Base-by-base conservation (phyloP, 2,329 filamentous ascomycete genomes). In the Dendryphion nanum region DNA sequence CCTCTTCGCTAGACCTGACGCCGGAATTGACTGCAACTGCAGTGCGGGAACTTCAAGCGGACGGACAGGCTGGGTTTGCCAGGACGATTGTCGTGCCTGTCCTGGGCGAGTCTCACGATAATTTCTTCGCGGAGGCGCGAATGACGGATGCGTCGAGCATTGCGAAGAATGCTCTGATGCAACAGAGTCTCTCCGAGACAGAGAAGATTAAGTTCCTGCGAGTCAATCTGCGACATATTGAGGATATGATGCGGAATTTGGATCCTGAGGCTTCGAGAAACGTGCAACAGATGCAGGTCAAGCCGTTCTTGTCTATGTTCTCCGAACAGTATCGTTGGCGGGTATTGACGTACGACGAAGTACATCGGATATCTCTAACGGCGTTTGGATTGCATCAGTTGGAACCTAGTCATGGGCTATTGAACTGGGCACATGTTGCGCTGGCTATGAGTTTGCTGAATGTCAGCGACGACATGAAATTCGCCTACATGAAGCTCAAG, bases 161-260 rank as follows among this genome's bases (percentile, higher is more conserved):
- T 4, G 33, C 29, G 14, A 44, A 32, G 33, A 29, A 15, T 12
- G 23, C 6, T 12, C 4, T 24, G 15, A 14, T 39, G 10, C 26
- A 36, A 24, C n/a, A 29, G 19, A 23, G 18, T 8, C 7, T 47
- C 7, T 45, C 49, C 12, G 33, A 32, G 13, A 21, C 37, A 12
- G 53, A 63, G 17, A 48, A 41, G 35, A 41, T 30, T 8, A 66
- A 61, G 37, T 55, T 53, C 24, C 44, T 40, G 37, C 72, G 72
- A 23, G 79, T 85, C 46, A 86, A 87, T 49, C 68, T 83, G 40
- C 72, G 81, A 8, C 81, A 86, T 58, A 67, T 86, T 2, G 74
- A 78, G 50, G 74, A 77, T 40, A 83, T 85, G 78, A 68, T 86
- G 23, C 61, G 63, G 7, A 65, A 67, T 18, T 53, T 76, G 29